phyloP scores from a whole-genome alignment of 768 basidiomycete species.

The Podaxis sp. region DNA sequence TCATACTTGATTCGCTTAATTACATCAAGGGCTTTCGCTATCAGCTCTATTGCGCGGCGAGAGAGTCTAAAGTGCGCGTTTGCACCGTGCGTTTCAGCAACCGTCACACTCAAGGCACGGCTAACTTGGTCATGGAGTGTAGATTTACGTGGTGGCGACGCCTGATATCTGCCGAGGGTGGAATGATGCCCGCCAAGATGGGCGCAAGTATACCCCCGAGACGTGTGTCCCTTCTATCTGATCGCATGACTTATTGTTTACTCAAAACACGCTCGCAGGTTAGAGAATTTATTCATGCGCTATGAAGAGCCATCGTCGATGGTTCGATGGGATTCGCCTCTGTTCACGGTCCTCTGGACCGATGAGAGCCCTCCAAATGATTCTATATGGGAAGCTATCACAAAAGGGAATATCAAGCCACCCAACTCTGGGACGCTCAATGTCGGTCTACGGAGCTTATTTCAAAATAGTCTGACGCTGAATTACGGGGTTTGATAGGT shows the following conservation, averaged over 20 bases:
- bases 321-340: slow-evolving; percentile 98
- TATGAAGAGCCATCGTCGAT: slow-evolving; percentile 97
- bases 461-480: background rate
- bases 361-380: slow-evolving; percentile 64
- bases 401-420: slow-evolving; percentile 76
- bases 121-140: slow-evolving; percentile 19
- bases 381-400: slow-evolving; percentile 80
- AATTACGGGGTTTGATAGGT: slow-evolving; percentile 40
- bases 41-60: slow-evolving; percentile 94
- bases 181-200: slow-evolving; percentile 56
- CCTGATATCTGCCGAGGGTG: slow-evolving; percentile 75
- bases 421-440: slow-evolving; percentile 82
- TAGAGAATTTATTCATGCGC: slow-evolving; percentile 83
- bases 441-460: slow-evolving; percentile 37
- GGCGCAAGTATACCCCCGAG: slow-evolving; percentile 54
- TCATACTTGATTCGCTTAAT: slow-evolving; percentile 89
- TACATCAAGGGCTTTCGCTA: slow-evolving; percentile 99
- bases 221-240: slow-evolving; percentile 55
- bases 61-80: slow-evolving; percentile 80
- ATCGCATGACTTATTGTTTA: slow-evolving; percentile 2
- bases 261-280: slow-evolving; percentile 36
- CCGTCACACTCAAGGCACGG: background rate
- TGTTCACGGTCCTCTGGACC: slow-evolving; percentile 80
- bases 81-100: slow-evolving; percentile 67
- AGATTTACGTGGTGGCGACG: slow-evolving; percentile 77